Evolutionary conservation across 2,329 filamentous ascomycete species (phyloP), one percentile per base, ranked within the genome.

Genomic region (Pseudocercospora musae): DNA sequence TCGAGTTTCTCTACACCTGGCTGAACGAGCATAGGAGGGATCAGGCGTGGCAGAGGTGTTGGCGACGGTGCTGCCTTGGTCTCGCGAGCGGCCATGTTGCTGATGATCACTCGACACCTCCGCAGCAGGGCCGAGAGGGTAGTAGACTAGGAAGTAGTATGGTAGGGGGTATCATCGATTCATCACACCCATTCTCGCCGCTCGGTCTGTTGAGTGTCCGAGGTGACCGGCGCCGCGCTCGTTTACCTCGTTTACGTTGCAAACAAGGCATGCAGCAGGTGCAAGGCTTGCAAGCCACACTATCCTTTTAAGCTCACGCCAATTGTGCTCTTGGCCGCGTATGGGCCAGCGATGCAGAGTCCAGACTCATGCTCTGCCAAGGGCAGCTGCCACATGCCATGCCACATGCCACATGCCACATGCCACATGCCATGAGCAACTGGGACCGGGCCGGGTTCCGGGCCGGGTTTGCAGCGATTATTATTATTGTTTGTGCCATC

Each of bases 21-120:
- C 60, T 73, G 71, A 29, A 72, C 56, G 25, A 72, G 65, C 62
- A 73, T 68, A 20, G 71, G 70, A 9, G 72, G 72, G 5, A 69
- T 63, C 15, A 68, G 52, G 7, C 55, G 50, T 27, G 66, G 66
- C 53, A 40, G 63, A 56, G 44, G 49, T 20, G 50, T 46, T 31
- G 58, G 53, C 27, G 60, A 59, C 18, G 55, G 55, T 54, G 55
- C 58, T n/a, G 18, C 48, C 25, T 52, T 52, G 31, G 48, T 18
- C 31, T 25, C 48, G 15, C 48, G 48, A 25, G 48, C 48, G 25
- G 48, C 25, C 48, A 52, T 52, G 21, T 52, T 52, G 48, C 25
- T 52, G 15, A 31, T 52, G 25, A 9, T 52, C 11, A 52, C 48
- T 52, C 10, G 48, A 46, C 42, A 48, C 54, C 20, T 57, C 54